Percentiles rank a stretch among this genome's conserved stretches.
phyloP scores from a whole-genome alignment of 2,329 filamentous ascomycete genomes.

The Monilinia polystroma region DNA sequence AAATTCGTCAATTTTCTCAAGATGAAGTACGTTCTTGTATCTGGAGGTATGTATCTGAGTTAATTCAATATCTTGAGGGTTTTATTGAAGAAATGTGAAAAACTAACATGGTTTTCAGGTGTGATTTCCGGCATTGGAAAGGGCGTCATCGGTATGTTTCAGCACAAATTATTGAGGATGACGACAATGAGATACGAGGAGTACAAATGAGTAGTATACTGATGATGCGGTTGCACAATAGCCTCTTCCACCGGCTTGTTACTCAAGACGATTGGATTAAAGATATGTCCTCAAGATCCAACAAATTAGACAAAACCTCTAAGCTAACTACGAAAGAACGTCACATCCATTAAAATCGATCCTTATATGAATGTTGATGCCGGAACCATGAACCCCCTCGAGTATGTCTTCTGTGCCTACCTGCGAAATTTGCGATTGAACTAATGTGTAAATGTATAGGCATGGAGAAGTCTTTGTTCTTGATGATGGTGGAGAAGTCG shows the following conservation, averaged over 20 bases:
- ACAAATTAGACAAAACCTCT: constrained; percentile 4
- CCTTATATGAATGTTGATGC: constrained; percentile 76
- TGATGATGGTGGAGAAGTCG: constrained; percentile 75
- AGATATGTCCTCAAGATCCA: constrained; percentile 54
- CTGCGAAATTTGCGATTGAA: constrained; percentile 27
- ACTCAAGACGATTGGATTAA: constrained; percentile 77
- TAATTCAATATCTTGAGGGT: neutral
- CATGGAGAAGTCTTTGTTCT: constrained; percentile 91
- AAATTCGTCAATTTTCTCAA: constrained; percentile 40
- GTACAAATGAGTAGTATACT: constrained; percentile 9
- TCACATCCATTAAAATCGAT: constrained; percentile 68
- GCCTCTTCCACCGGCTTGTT: constrained; percentile 71
- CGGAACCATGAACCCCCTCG: constrained; percentile 61
- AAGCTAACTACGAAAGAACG: constrained; percentile 46
- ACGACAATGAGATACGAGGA: neutral
- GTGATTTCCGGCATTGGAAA: constrained; percentile 60
- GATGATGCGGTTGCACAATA: constrained; percentile 36
- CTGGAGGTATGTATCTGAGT: constrained; percentile 56
- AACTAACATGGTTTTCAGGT: constrained; percentile 37
- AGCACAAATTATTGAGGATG: constrained; percentile 5
- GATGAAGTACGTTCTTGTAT: constrained; percentile 82
- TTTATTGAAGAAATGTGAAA: constrained; percentile 1
- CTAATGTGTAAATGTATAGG: constrained; percentile 46
- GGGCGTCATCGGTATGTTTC: constrained; percentile 62
- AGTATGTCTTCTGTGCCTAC: constrained; percentile 45